Evolutionary conservation across 2,329 filamentous ascomycete genomes (phyloP), one percentile per base, ranked within the genome.

Genomic region (Immersiporthe knoxdaviesiana): DNA sequence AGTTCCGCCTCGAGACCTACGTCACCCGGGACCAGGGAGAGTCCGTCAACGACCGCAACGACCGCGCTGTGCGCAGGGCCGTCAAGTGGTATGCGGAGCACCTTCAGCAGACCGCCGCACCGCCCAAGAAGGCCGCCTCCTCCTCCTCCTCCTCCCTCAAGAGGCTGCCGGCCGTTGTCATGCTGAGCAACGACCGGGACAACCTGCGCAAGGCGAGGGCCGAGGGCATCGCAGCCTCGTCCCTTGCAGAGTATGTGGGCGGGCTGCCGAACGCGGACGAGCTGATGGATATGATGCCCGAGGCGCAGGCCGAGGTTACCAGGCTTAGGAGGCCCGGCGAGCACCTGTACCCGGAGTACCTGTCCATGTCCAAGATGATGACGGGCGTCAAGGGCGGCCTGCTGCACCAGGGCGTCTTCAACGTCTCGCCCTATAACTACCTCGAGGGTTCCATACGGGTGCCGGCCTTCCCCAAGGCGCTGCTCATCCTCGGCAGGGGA

Each of bases 381-480:
- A 99, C 96, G 6, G 95, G 94, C 0, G 87, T 97, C 68, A 97
- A 97, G 82, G 90, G 89, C 65, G 94, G 94, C 5, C 89, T 93
- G 66, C 83, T 99, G 75, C 96, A 99, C 78, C 95, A 99, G 80
- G 96, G 96, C 8, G 90, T 92, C 32, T 99, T 97, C 83, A 97
- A 94, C 76, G 93, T 98, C 37, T 98, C 96, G 10, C 93, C 93
- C 0, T 99, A 98, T 84, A 99, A 99, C 82, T 99, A 98, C 75
- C 85, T 99, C 14, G 96, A 99, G 79, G 96, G 93, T 1, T 94
- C 93, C 0, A 92, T 98, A 72, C 91, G 95, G 75, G 94, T 97
- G 0, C 89, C 94, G 0, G 89, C 94, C 5, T 99, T 99, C 76
- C 91, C 96, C 70, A 97, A 96, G 75, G 87, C 94, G 1, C 87